Conservation (phyloP, 495 filamentous ascomycete species). For the Xylaria curta region DNA sequence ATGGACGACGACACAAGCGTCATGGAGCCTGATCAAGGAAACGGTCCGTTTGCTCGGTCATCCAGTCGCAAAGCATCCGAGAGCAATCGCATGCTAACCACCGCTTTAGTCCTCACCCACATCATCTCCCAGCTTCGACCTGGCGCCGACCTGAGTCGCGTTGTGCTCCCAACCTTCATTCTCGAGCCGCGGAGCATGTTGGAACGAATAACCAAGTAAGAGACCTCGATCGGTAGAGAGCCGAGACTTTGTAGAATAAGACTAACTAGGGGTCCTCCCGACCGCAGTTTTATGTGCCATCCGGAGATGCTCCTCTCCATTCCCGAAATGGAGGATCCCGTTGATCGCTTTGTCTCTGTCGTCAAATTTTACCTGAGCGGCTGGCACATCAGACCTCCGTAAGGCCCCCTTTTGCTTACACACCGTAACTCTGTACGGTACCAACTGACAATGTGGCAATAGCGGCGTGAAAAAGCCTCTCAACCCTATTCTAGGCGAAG, state of each 20-base stretch:
- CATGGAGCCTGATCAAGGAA: conserved; percentile 78
- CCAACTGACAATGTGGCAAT: conserved; percentile 33
- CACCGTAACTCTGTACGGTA: background rate
- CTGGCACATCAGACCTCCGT: conserved; percentile 99
- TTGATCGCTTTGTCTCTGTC: conserved; percentile 89
- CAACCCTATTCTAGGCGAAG: conserved; percentile 96
- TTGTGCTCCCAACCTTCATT: conserved; percentile 96
- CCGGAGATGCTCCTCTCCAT: conserved; percentile 94
- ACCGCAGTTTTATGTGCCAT: conserved; percentile 94
- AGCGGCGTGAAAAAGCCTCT: conserved; percentile 98
- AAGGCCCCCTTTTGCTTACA: conserved; percentile 34
- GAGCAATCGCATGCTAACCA: conserved; percentile 20
- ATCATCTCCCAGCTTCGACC: conserved; percentile 97
- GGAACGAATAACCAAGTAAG: conserved; percentile 95
- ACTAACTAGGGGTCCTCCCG: conserved; percentile 34
- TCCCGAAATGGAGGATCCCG: conserved; percentile 84
- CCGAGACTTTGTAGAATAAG: conserved; percentile 4
- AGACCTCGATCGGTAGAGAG: conserved; percentile 24
- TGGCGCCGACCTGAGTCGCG: conserved; percentile 91
- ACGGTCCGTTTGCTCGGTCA: conserved; percentile 55
- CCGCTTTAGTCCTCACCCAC: conserved; percentile 76
- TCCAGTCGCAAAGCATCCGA: background rate
- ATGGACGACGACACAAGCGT: conserved; percentile 75
- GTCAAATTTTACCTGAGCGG: conserved; percentile 98
- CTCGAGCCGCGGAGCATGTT: conserved; percentile 97